Evolutionary conservation across 139 green algal species (phyloP), one percentile per base, ranked within the genome.

Genomic region (Volvox reticuliferus): DNA sequence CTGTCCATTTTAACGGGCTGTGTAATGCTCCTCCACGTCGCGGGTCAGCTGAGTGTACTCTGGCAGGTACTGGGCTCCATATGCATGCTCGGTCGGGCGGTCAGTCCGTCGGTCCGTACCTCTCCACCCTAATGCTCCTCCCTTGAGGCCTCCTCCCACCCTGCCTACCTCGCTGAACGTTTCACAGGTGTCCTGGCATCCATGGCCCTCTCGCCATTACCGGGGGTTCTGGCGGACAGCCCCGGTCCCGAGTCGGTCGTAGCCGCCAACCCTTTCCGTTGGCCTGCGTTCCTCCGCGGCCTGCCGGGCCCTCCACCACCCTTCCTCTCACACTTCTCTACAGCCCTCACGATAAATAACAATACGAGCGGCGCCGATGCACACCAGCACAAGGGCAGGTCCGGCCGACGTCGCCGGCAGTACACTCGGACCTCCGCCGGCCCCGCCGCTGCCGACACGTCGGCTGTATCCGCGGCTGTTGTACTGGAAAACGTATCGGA

Each of bases 261-360:
- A 6, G 93, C 93, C 6, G 95, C 94, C 28, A 93, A 92, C 19
- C 95, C 96, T 32, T 97, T 97, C 93, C 69, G 92, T 33, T 97
- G 96, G 96, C 61, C 91, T 22, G 91, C 65, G 2, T 96, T 97
- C 86, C 77, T 96, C 80, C 61, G 87, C 20, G 86, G 95, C 79
- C 63, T 97, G 55, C 87, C 76, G 1, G 76, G 91, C 88, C 28
- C 20, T 6, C 18, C 94, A 91, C 89, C 82, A 20, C 37, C 89
- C 0, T 71, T 89, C 18, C 82, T 92, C 6, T 87, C 71, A 21
- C 69, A 80, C 33, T 73, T 89, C 50, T 24, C 28, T 37, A 62
- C 5, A 0, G 22, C 55, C 0, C n/a, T 33, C 37, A 79, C 50
- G n/a, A 79, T 67, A 44, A 71, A 13, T 0, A 62, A 50, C 2